Base-by-base conservation (phyloP, 2,329 filamentous ascomycete genomes). In the Xylaria digitata region DNA sequence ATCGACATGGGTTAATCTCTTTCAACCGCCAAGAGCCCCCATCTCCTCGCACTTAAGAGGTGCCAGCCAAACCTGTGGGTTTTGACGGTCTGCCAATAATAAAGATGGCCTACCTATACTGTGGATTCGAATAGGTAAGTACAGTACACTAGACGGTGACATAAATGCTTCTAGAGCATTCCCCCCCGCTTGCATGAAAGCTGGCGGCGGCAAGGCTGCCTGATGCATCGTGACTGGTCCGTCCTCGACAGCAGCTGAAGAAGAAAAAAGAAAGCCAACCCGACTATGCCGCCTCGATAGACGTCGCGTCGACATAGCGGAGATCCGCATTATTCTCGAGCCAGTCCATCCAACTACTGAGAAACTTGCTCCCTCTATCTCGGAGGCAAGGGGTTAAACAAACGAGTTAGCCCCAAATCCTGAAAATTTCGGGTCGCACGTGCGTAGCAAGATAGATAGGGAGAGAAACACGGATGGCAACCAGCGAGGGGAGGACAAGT, bases 291-390 rank as follows among this genome's bases (percentile, higher is more conserved):
- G 71, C 63, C 26, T 73, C 73, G 42, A 75, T 66, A 30, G 75
- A 75, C 52, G 70, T 63, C 45, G 89, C 76, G 76, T 96, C 92
- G 2, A 95, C 93, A 80, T 97, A 98, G 76, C 96, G 85, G 72
- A 98, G 81, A 81, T 98, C 95, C 7, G 94, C 92, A 74, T 97
- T 84, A 70, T 97, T 93, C 79, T 98, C 95, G 34, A 98, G 83
- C 78, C 91, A 95, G 9, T 85, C 87, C 92, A 97, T 97, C 96
- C 95, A 98, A 68, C 85, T 85, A 79, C 93, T 94, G 68, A 98
- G 84, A 77, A 97, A 98, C 65, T 84, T 85, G 79, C 92, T 94
- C 26, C 94, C 94, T 80, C 93, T 97, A 65, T 58, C 15, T 34
- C 49, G 54, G 37, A 34, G 23, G 17, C 45, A 62, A 40, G 6